Percentiles rank a stretch among this genome's conserved stretches.
These are phyloP conservation scores for Carpinus viminea DNA, from an alignment of 306 rosid species.

Conservation along the genomic window DNA sequence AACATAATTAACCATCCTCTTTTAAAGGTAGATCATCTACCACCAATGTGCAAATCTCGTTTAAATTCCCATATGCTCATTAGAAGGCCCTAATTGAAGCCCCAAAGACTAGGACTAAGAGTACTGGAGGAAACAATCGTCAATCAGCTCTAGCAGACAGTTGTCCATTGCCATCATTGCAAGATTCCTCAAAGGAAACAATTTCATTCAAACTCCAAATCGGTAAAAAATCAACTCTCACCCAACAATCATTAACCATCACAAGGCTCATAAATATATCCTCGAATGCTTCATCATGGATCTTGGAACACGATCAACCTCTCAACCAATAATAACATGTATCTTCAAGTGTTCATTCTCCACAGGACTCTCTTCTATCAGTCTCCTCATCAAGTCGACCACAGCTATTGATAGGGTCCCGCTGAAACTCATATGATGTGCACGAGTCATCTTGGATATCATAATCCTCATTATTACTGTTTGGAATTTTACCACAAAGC, in stretches of 20 bases:
- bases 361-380: slow-evolving; percentile 16
- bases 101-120: neutral
- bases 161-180: neutral
- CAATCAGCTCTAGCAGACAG: neutral
- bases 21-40: neutral
- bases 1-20: neutral
- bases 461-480: slow-evolving; percentile 4
- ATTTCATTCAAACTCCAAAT: neutral
- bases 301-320: neutral
- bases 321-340: neutral
- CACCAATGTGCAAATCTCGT: slow-evolving; percentile 1
- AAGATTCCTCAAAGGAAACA: neutral
- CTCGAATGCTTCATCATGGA: neutral
- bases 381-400: slow-evolving; percentile 2
- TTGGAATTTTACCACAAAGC: slow-evolving; percentile 10
- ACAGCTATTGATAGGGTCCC: slow-evolving; percentile 5
- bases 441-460: slow-evolving; percentile 40
- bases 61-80: neutral
- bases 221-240: neutral
- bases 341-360: slow-evolving; percentile 7
- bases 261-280: neutral
- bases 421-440: slow-evolving; percentile 31
- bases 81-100: neutral
- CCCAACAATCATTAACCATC: neutral
- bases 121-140: neutral